Base-by-base conservation (phyloP, 164 flowering plant species). In the Vitis rotundifolia region DNA sequence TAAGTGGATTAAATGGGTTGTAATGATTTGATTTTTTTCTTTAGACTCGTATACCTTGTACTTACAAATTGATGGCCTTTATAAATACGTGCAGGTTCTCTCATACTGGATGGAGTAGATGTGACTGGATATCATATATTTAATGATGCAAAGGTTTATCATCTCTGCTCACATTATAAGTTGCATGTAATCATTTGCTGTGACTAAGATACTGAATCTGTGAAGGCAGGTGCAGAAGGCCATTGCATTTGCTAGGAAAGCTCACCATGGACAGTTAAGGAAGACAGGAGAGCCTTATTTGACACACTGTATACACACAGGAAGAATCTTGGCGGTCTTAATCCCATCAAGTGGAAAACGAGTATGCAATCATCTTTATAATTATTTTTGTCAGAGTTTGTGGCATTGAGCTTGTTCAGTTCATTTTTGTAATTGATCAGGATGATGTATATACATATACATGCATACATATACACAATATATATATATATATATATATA, bases 221-320 rank as follows among this genome's bases (percentile, higher is more conserved):
- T 82, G 79, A 86, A 87, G 88, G 89, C 93, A 94, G 98, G 97
- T 94, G 80, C 93, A 80, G 66, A 89, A 89, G 84, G 97, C 98
- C 74, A 87, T 94, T 77, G 88, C 82, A 64, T 94, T 94, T 85
- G 93, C 98, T 16, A 92, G 72, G 80, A 89, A 76, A 70, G 98
- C 97, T 68, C 98, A 94, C 72, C 75, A 81, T 63, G 97, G 95
- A 28, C 97, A 92, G 78, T 58, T 85, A 6, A 79, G 98, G 57
- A 92, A 85, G 75, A 94, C 97, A 28, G 98, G 97, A 70, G 98
- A 94, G 50, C 87, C 93, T 12, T 89, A 90, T 75, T 64, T 92
- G 61, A 77, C 88, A 26, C 97, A 94, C 68, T 92, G 98, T 72
- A 85, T 92, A 53, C 96, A 94, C 71, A 94, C 98, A 1, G 97